These are phyloP conservation scores for Rhodosporidiobolus sp. DNA, from an alignment of 768 basidiomycete species.

Conservation along the genomic window DNA sequence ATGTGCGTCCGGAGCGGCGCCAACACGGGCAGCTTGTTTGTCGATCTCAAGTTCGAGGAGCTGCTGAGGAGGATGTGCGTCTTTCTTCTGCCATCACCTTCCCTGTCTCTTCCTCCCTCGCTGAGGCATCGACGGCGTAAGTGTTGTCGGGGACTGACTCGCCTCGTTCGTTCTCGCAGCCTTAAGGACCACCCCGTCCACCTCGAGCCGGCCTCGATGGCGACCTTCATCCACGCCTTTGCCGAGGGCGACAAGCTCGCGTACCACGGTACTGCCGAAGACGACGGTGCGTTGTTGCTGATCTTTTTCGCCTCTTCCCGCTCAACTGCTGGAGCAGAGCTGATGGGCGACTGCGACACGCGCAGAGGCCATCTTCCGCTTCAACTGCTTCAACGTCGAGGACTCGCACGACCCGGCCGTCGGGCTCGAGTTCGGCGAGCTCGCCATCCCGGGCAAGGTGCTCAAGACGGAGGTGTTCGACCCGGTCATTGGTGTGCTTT, in stretches of 20 bases:
- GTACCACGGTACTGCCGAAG: conserved; percentile 70
- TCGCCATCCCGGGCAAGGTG: conserved; percentile 74
- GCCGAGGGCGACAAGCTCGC: conserved; percentile 81
- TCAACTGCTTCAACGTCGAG: conserved; percentile 83
- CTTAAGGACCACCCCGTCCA: conserved; percentile 80
- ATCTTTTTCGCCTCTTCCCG: background rate
- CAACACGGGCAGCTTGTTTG: conserved; percentile 80
- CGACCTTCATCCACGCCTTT: conserved; percentile 51
- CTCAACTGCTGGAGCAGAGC: conserved; percentile 4
- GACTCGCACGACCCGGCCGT: conserved; percentile 65
- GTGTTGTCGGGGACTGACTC: background rate
- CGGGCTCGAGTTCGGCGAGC: conserved; percentile 75
- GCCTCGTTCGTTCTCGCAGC: conserved; percentile 47
- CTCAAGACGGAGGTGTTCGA: conserved; percentile 81
- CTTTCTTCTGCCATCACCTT: background rate
- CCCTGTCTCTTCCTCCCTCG: background rate
- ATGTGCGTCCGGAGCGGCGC: conserved; percentile 82
- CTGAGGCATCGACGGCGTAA: background rate
- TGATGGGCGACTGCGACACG: background rate
- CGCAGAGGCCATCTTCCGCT: conserved; percentile 76
- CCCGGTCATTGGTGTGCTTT: conserved; percentile 67
- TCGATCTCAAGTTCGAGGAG: conserved; percentile 79
- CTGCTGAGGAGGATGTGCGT: conserved; percentile 60
- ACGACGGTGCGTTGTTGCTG: conserved; percentile 55
- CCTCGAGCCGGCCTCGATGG: conserved; percentile 65